A percentile compares a stretch with the other conserved stretches of the same genome.
phyloP scores from a whole-genome alignment of 805 yeast species.

The Candida fluviatilis region DNA sequence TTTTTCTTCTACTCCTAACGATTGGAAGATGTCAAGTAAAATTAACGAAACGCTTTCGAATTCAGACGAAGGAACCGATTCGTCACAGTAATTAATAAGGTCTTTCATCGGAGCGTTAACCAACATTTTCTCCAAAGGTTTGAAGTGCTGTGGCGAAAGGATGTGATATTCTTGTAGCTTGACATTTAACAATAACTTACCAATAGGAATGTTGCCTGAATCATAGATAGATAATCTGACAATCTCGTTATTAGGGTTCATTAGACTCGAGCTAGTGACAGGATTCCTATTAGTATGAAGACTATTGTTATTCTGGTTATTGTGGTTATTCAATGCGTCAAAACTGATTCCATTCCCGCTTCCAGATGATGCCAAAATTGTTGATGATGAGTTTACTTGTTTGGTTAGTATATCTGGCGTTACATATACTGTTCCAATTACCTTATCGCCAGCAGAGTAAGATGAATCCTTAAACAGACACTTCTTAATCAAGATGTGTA shows the following conservation, averaged over 20 bases:
- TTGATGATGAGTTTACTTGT: conserved; percentile 26
- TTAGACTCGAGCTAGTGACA: conserved; percentile 1
- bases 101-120: conserved; percentile 48
- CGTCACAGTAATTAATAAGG: conserved; percentile 46
- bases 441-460: conserved; percentile 31
- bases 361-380: conserved; percentile 27
- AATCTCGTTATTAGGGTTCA: conserved; percentile 23
- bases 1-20: conserved; percentile 59
- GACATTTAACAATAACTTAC: conserved; percentile 53
- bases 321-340: conserved; percentile 10
- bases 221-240: conserved; percentile 46
- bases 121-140: conserved; percentile 59
- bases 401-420: conserved; percentile 48
- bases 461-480: conserved; percentile 18
- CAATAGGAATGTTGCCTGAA: conserved; percentile 43
- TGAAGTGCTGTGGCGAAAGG: conserved; percentile 57
- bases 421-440: conserved; percentile 51
- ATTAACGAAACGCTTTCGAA: conserved; percentile 56
- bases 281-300: conserved; percentile 2
- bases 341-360: conserved; percentile 20
- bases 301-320: background rate
- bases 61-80: conserved; percentile 33
- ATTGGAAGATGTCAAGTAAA: conserved; percentile 70
- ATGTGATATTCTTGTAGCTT: conserved; percentile 51
- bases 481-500: conserved; percentile 45